Percentiles rank a stretch among this genome's conserved stretches.
phyloP scores from a whole-genome alignment of 176 grass and related monocot genomes.

The Urochloa ruziziensis region DNA sequence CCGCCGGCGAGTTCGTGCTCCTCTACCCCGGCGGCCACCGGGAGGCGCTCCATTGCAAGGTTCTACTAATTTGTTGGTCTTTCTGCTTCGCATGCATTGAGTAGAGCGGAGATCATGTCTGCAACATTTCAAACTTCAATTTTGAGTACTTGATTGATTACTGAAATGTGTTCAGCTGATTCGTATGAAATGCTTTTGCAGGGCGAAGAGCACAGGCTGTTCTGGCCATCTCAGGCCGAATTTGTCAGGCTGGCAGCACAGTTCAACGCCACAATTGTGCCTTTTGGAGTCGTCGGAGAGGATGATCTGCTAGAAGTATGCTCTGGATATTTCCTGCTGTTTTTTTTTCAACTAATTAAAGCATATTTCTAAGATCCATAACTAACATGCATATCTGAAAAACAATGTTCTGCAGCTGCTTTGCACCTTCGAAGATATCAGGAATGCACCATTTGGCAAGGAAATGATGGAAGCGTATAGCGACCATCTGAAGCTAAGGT shows the following conservation, averaged over 20 bases:
- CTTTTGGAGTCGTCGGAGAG: constrained; percentile 72
- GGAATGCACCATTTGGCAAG: constrained; percentile 50
- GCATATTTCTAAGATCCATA: too few relatives aligned
- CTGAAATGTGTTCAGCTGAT: not conserved
- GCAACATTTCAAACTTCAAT: not conserved
- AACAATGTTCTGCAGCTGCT: constrained; percentile 30
- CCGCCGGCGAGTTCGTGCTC: constrained; percentile 59
- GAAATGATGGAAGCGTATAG: constrained; percentile 57
- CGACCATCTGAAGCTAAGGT: constrained; percentile 57
- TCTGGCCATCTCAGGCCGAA: constrained; percentile 54
- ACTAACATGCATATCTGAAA: not conserved
- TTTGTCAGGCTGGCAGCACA: constrained; percentile 70
- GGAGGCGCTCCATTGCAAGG: constrained; percentile 71
- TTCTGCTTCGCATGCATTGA: not conserved
- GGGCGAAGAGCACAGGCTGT: constrained; percentile 63
- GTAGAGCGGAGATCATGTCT: not conserved
- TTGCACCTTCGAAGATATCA: constrained; percentile 49
- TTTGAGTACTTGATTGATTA: not conserved
- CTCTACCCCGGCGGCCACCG: constrained; percentile 67
- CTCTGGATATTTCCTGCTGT: not conserved
- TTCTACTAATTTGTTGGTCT: not conserved
- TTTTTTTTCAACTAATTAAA: not conserved
- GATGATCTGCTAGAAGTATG: constrained; percentile 62
- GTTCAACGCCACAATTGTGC: constrained; percentile 59
- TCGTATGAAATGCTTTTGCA: not conserved